Percentiles rank a stretch among this genome's conserved stretches.
These are phyloP conservation scores for Alternaria sp. DNA, from an alignment of 2,329 filamentous ascomycete genomes.

Conservation along the genomic window DNA sequence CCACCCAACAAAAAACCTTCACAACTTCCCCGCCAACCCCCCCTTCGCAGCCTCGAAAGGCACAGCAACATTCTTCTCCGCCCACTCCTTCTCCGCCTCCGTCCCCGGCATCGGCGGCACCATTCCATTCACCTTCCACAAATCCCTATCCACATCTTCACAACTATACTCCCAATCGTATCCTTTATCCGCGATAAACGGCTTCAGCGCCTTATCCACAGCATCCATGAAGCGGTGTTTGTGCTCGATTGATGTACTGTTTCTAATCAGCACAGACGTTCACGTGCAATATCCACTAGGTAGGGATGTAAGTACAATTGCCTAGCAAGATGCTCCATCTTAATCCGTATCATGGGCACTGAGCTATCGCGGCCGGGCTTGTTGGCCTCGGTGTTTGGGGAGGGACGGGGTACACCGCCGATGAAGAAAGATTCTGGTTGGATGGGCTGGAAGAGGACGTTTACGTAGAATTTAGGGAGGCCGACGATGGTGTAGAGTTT, in stretches of 20 bases:
- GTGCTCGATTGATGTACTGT: neutral
- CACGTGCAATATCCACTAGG: too few species aligned
- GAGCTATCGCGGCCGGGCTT: neutral
- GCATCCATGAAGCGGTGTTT: constrained; percentile 15
- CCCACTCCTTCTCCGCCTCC: constrained; percentile 48
- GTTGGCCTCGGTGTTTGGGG: neutral
- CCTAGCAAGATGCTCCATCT: constrained; percentile 43
- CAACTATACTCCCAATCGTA: constrained; percentile 55
- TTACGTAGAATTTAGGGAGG: constrained; percentile 55
- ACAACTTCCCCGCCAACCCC: constrained; percentile 5
- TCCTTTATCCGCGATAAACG: constrained; percentile 50
- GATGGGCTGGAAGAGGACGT: constrained; percentile 49
- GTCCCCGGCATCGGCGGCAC: constrained; percentile 45
- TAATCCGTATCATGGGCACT: constrained; percentile 48
- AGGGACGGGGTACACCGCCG: constrained; percentile 35
- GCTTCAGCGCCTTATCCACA: constrained; percentile 48
- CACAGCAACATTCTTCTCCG: constrained; percentile 24
- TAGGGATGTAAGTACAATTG: neutral
- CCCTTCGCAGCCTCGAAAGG: constrained; percentile 27
- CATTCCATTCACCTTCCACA: constrained; percentile 55
- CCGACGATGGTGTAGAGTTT: constrained; percentile 46
- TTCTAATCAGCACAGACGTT: neutral
- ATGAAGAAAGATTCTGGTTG: constrained; percentile 35
- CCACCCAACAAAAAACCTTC: too few species aligned
- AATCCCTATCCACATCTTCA: constrained; percentile 50